Base-by-base conservation (phyloP, 805 yeast genomes). In the Nakazawaea wickerhamii region DNA sequence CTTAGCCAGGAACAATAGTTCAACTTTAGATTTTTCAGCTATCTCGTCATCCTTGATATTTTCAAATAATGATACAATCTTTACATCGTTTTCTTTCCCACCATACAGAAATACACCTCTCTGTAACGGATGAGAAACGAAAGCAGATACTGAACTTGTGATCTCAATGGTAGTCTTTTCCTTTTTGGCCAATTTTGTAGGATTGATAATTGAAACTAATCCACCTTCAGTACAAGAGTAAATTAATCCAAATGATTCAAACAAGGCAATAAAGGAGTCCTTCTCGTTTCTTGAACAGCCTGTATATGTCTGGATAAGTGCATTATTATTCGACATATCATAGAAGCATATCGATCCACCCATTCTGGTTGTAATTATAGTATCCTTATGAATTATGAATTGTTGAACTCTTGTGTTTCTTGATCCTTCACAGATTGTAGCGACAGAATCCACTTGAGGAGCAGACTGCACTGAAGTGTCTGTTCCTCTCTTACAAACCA, bases 1-100 rank as follows among this genome's bases (percentile, higher is more conserved):
- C 56, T 84, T 84, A 2, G 84, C 95, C 50, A 73, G 70, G 71
- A 84, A 90, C 4, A 83, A 44, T 4, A 58, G 50, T 18, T 60
- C 55, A 47, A 61, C 51, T 36, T 55, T 42, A 18, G 50, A 17
- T 5, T 59, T 53, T 3, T 51, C 47, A 3, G 32, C 39, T 14
- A 49, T 46, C 8, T 30, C 41, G 8, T 50, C 41, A 11, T 42
- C 38, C 15, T 52, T 45, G 6, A 54, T 41, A n/a, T 55, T 59
- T 1, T 57, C 57, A 38, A 61, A 64, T 18, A 77, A 47, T 33
- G 64, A 50, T 36, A 74, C 58, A 17, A 81, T 61, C 40, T 74
- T 75, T 4, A 85, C 63, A 57, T 86, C 90, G 46, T 79, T 79
- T 52, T 89, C 95, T 55, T 86, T 77, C 22, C 98, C 99, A 27